These are phyloP conservation scores for Leucocoprinus sp. DNA, from an alignment of 768 basidiomycete genomes.

Conservation along the genomic window DNA sequence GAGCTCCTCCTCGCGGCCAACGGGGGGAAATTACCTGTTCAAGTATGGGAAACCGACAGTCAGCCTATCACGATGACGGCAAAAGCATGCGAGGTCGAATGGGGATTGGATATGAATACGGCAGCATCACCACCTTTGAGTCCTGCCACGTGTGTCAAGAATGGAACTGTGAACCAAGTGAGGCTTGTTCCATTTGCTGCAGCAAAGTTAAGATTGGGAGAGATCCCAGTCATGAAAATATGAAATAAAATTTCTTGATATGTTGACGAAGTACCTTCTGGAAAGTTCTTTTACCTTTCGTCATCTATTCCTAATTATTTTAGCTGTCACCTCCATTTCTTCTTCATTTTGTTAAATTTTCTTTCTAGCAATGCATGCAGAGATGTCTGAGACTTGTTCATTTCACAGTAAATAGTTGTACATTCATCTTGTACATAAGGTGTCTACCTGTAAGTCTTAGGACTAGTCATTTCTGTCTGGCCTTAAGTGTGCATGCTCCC, in stretches of 20 bases:
- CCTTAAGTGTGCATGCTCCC: too few relatives aligned
- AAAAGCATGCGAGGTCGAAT: conserved; percentile 29
- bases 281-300: too few relatives aligned
- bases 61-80: conserved; percentile 33
- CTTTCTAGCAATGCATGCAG: too few relatives aligned
- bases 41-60: conserved; percentile 31
- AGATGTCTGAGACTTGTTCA: too few relatives aligned
- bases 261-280: too few relatives aligned
- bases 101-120: conserved; percentile 25
- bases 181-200: conserved; percentile 33
- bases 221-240: conserved; percentile 29
- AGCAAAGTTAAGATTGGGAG: conserved; percentile 31
- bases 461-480: too few relatives aligned
- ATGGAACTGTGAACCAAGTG: conserved; percentile 23
- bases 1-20: conserved; percentile 16
- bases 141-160: conserved; percentile 21
- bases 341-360: too few relatives aligned
- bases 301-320: too few relatives aligned
- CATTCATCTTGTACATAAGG: too few relatives aligned
- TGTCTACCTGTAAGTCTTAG: too few relatives aligned
- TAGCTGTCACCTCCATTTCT: too few relatives aligned
- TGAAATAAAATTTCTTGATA: neutral
- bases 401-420: too few relatives aligned
- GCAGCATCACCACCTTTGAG: conserved; percentile 29
- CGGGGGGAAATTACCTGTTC: conserved; percentile 22